Evolutionary conservation across 2,329 filamentous ascomycete genomes (phyloP).

Genomic region (Scopulariopsis brevicaulis): DNA sequence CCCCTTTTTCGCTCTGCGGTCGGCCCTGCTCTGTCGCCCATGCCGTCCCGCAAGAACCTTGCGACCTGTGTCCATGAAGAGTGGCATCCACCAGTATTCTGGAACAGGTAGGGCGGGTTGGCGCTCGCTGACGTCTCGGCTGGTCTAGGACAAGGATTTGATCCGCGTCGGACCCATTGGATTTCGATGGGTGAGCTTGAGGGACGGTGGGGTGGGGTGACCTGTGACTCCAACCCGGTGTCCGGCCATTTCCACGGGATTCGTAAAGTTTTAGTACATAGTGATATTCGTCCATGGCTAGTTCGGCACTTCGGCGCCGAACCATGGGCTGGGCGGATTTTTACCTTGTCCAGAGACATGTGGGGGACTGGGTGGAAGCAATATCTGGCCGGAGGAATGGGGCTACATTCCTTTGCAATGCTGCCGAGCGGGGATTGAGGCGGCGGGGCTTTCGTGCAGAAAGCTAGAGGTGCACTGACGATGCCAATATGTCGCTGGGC

Average conservation of each 20-base stretch:
- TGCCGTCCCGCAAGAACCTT: neutral
- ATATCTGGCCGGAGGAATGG: neutral
- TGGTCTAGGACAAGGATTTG: neutral
- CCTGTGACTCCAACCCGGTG: neutral
- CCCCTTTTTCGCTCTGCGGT: too few relatives aligned
- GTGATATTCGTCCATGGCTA: slow-evolving; percentile 4
- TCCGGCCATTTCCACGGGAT: neutral
- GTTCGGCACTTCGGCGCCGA: neutral
- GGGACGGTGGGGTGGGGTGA: neutral
- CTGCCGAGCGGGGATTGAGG: neutral
- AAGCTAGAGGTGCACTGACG: neutral
- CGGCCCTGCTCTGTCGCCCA: too few relatives aligned
- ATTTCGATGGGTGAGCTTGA: neutral
- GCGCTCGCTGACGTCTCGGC: too few relatives aligned
- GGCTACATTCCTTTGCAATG: neutral
- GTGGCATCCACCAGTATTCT: neutral
- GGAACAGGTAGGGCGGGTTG: neutral
- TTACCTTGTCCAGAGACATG: neutral
- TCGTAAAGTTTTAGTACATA: slow-evolving; percentile 6
- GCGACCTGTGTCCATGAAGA: neutral
- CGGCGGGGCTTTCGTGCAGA: neutral
- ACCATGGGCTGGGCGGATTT: neutral
- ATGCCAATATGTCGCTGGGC: neutral
- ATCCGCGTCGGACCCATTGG: neutral
- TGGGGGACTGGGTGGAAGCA: neutral